Percentiles rank a stretch among this genome's conserved stretches.
Conservation (phyloP, 768 basidiomycete genomes). For the Daedaleopsis nitida region DNA sequence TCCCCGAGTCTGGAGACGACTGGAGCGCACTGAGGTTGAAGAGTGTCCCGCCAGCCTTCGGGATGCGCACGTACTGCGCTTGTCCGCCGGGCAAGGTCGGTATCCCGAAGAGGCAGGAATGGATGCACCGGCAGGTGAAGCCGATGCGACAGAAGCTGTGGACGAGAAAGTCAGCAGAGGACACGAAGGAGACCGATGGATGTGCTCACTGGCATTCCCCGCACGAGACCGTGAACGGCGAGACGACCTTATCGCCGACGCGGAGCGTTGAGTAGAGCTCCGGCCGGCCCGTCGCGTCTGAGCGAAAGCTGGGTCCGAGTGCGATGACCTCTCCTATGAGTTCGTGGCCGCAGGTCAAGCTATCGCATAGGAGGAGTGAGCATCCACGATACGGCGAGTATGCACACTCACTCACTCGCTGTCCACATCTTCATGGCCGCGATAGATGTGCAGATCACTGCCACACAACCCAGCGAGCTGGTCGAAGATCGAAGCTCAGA, state of each 20-base stretch:
- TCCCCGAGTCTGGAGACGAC: conserved; percentile 22
- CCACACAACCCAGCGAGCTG: conserved; percentile 72
- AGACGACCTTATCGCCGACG: conserved; percentile 76
- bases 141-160: conserved; percentile 70
- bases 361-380: conserved; percentile 28
- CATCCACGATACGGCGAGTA: neutral
- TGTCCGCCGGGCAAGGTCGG: conserved; percentile 71
- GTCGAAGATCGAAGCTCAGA: neutral
- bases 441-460: conserved; percentile 75
- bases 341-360: conserved; percentile 74
- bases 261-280: conserved; percentile 62
- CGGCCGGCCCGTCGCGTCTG: conserved; percentile 50
- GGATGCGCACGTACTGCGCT: conserved; percentile 78
- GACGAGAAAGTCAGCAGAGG: neutral
- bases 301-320: conserved; percentile 60
- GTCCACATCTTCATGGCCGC: conserved; percentile 57
- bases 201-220: conserved; percentile 80
- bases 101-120: conserved; percentile 66
- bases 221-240: conserved; percentile 81
- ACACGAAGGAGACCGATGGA: neutral
- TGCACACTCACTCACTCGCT: conserved; percentile 47
- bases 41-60: conserved; percentile 78
- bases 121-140: conserved; percentile 68
- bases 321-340: conserved; percentile 73
- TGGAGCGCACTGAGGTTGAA: conserved; percentile 51